Percentiles rank a stretch among this genome's conserved stretches.
Evolutionary conservation across 192 early-diverging fungal genomes (phyloP).

Genomic region (Coemansia sp.): DNA sequence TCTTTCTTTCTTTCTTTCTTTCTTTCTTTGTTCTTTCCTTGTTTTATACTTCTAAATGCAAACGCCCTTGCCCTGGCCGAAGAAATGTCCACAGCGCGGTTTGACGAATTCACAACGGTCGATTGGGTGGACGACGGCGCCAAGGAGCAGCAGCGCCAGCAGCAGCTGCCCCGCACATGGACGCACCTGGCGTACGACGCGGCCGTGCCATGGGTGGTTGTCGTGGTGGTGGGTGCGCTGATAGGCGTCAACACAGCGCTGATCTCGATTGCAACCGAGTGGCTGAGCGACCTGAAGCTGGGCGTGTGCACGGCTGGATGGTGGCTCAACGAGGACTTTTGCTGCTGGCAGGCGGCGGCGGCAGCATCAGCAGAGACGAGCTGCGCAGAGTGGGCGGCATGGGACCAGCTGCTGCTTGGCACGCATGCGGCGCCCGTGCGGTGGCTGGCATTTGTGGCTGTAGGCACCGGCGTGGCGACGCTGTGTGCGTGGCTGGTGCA

Average conservation of each 20-base stretch:
- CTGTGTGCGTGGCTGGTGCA: slow-evolving; percentile 76
- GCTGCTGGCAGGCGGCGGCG: slow-evolving; percentile 86
- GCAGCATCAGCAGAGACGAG: not conserved
- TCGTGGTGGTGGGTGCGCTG: slow-evolving; percentile 72
- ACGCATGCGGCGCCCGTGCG: slow-evolving; percentile 62
- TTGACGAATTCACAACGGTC: slow-evolving; percentile 66
- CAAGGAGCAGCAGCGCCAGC: slow-evolving; percentile 55
- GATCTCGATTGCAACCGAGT: slow-evolving; percentile 89
- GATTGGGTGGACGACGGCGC: slow-evolving; percentile 66
- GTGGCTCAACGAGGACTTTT: slow-evolving; percentile 93
- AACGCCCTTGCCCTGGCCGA: too few relatives aligned
- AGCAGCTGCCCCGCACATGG: not conserved
- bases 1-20: too few relatives aligned
- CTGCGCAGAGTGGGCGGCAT: slow-evolving; percentile 74
- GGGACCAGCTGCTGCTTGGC: slow-evolving; percentile 66
- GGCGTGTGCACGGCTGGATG: slow-evolving; percentile 82
- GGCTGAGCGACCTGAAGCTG: slow-evolving; percentile 86
- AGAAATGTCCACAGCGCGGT: slow-evolving; percentile 41
- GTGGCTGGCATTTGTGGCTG: slow-evolving; percentile 76
- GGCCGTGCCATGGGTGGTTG: slow-evolving; percentile 83
- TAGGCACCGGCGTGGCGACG: slow-evolving; percentile 75
- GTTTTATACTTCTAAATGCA: not conserved
- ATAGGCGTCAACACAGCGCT: slow-evolving; percentile 86
- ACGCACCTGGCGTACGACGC: slow-evolving; percentile 65
- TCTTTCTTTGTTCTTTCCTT: not conserved